Evolutionary conservation across 2,329 filamentous ascomycete genomes (phyloP), one percentile per base, ranked within the genome.

Genomic region (Cladosporium sp.): DNA sequence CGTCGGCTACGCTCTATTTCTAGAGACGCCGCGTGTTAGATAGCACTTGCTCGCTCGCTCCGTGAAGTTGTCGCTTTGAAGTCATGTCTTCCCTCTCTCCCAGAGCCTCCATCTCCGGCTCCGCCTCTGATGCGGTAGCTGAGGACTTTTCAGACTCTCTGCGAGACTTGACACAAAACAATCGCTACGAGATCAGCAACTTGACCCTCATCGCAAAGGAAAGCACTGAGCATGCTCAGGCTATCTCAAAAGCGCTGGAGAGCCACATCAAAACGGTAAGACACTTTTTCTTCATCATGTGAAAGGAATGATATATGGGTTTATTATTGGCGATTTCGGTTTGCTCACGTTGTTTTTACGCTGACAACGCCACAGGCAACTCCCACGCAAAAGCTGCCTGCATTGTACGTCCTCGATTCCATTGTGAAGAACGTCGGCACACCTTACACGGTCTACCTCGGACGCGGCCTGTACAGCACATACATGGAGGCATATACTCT

Each of bases 401-500:
- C 93, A 15, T 79, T 99, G 22, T 99, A 97, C 72, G 89, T 99
- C 58, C 85, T 99, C 65, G 93, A 99, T 72, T 97, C 92, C 13
- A 92, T 99, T 55, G 91, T 95, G 66, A 99, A 99, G 72, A 97
- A 99, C 75, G 90, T 99, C 55, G 93, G 93, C 54, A 96, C 92
- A 1, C 93, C 93, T 7, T 99, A 99, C 70, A 97, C 92, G 0
- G 79, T 97, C 11, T 97, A 96, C 69, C 87, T 99, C 58, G 89
- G 91, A 47, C 85, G 89, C 36, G 92, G 92, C 64, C 81, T 99
- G 34, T 97, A 92, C 71, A 82, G 85, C 60, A 97, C 89, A 4
- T 99, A 96, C 67, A 96, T 97, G 90, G 89, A 95, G 63, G 88
- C 93, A 32, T 99, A 97, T 67, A 88, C 87, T 3, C 81, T 95